Percentiles rank a stretch among this genome's conserved stretches.
phyloP scores from a whole-genome alignment of 2,329 filamentous ascomycete genomes.

The Epichloe amarillans region DNA sequence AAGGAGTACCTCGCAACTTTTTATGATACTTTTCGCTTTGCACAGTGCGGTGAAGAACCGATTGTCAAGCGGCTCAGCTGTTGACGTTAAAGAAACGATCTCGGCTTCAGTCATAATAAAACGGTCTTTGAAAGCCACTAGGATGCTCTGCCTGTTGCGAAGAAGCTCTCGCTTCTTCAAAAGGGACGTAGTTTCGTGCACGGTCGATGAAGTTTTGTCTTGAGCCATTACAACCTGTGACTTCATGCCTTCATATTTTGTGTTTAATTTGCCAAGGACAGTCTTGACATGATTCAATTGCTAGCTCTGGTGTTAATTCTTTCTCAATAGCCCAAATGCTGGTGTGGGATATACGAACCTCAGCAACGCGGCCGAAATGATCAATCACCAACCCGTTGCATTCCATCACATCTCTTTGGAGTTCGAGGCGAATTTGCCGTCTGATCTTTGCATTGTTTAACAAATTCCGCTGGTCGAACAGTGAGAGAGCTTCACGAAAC shows the following conservation, averaged over 20 bases:
- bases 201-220: slow-evolving; percentile 56
- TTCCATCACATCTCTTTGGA: slow-evolving; percentile 85
- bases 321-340: neutral
- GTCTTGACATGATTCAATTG: slow-evolving; percentile 77
- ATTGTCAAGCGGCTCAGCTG: slow-evolving; percentile 71
- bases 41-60: slow-evolving; percentile 66
- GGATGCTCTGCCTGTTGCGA: slow-evolving; percentile 66
- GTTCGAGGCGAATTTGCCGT: slow-evolving; percentile 64
- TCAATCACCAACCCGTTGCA: slow-evolving; percentile 81
- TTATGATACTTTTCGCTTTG: slow-evolving; percentile 74
- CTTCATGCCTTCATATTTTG: slow-evolving; percentile 69
- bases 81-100: slow-evolving; percentile 58
- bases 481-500: slow-evolving; percentile 69
- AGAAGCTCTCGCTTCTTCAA: slow-evolving; percentile 60
- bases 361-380: slow-evolving; percentile 80
- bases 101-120: slow-evolving; percentile 81
- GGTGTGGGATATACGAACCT: slow-evolving; percentile 38
- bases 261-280: slow-evolving; percentile 66
- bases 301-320: slow-evolving; percentile 30
- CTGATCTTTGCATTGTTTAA: slow-evolving; percentile 67
- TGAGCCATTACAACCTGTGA: slow-evolving; percentile 63
- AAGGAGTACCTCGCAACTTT: slow-evolving; percentile 78
- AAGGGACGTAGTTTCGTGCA: slow-evolving; percentile 64
- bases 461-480: slow-evolving; percentile 60
- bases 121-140: slow-evolving; percentile 65